Conservation (phyloP, 495 filamentous ascomycete species). For the Hypoxylon rickii region DNA sequence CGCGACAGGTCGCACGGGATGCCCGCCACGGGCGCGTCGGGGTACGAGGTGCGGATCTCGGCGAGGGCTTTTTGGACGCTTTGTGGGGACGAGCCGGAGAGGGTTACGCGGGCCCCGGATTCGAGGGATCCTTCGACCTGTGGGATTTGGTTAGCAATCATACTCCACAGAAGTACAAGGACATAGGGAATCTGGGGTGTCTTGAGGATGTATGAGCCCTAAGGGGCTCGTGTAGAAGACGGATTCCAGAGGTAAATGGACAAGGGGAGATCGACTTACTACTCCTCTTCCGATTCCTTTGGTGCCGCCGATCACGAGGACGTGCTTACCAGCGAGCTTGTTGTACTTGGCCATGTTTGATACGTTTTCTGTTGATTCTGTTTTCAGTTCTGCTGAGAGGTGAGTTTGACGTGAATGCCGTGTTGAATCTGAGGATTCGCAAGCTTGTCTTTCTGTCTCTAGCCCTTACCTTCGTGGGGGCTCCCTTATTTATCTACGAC, state of each 20-base stretch:
- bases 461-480: background rate
- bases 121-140: constrained; percentile 56
- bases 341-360: constrained; percentile 42
- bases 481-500: constrained; percentile 17
- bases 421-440: background rate
- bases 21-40: constrained; percentile 39
- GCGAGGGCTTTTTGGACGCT: constrained; percentile 47
- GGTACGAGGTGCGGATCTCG: constrained; percentile 41
- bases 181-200: too few species aligned
- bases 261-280: too few species aligned
- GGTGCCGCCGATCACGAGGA: constrained; percentile 61
- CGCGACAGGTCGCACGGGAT: constrained; percentile 56
- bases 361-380: background rate
- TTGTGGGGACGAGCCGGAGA: constrained; percentile 56
- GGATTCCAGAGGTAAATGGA: too few species aligned
- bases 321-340: constrained; percentile 46
- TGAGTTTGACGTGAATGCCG: background rate
- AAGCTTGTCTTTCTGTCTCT: background rate
- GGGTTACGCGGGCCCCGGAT: constrained; percentile 55
- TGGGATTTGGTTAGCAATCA: too few species aligned
- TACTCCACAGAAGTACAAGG: too few species aligned
- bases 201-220: too few species aligned
- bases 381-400: background rate
- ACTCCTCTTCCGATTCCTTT: constrained; percentile 62
- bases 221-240: too few species aligned